Base-by-base conservation (phyloP, 768 basidiomycete genomes). In the Tephrocybe sp. region DNA sequence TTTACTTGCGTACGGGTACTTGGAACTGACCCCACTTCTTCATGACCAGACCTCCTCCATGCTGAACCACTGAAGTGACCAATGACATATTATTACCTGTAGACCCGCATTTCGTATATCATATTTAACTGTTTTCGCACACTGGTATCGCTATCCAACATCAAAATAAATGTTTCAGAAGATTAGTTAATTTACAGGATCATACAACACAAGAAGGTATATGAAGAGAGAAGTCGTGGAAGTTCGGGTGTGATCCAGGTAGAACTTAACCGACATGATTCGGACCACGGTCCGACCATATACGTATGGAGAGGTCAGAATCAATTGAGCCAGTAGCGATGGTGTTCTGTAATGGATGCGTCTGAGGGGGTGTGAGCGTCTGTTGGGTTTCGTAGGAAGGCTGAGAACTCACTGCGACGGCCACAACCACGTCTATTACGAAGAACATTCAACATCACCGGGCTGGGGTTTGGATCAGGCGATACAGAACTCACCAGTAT, bases 301-400 rank as follows among this genome's bases (percentile, higher is more conserved):
- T 76, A 52, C 88, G 80, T 60, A 97, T 85, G 3, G 82, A 73
- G 20, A 90, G 77, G 66, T 96, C 94, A 6, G 85, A 82, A 23
- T 93, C 90, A 58, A 96, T 85, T 8, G 88, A 88, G 1, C 88
- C 93, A 2, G 91, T 90, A 1, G 90, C 94, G 44, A 97, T 88
- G 75, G 87, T 90, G 57, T 91, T 90, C 64, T 90, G 84, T 9
- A 74, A 78, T 10, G 93, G 93, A 71, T 94, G 93, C 5, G 89
- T 91, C 90, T 92, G 59, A 3, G 37, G 17, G 38, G 48, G 17
- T 47, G 1, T 24, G 54, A 45, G 53, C 53, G 49, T 18, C 33
- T 41, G 56, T 58, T 37, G 30, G 43, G 55, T 48, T 20, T 26
- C 4, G 17, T 24, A 37, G 18, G 34, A 36, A 41, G 42, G 20